These are phyloP conservation scores for Ceratocystis variospora DNA, from an alignment of 2,329 filamentous ascomycete genomes.

Conservation along the genomic window DNA sequence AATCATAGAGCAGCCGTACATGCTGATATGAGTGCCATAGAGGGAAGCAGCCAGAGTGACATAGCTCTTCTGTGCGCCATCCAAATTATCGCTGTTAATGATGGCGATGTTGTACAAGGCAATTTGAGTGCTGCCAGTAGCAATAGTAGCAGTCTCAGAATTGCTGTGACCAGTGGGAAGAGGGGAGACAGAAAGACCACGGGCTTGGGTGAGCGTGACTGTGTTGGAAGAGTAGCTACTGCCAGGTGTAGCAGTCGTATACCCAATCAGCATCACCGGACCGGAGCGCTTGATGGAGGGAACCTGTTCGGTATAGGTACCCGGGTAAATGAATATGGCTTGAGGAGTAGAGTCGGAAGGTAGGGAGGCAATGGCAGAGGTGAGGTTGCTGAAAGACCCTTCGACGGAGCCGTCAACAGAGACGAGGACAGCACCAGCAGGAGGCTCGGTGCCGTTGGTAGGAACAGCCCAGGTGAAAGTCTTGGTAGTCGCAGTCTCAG, in stretches of 20 bases:
- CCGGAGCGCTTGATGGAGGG: slow-evolving; percentile 36
- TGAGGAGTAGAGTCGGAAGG: slow-evolving; percentile 23
- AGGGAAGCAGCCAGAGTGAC: slow-evolving; percentile 27
- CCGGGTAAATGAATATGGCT: slow-evolving; percentile 29
- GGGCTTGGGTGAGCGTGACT: slow-evolving; percentile 35
- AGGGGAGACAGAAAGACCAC: slow-evolving; percentile 25
- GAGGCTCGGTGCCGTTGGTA: slow-evolving; percentile 30
- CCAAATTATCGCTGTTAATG: slow-evolving; percentile 32
- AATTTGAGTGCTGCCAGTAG: slow-evolving; percentile 35
- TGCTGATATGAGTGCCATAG: slow-evolving; percentile 12
- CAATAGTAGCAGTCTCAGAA: slow-evolving; percentile 37
- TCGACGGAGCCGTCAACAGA: slow-evolving; percentile 24
- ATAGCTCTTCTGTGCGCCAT: slow-evolving; percentile 35
- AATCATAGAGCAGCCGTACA: slow-evolving; percentile 32
- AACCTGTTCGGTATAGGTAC: slow-evolving; percentile 48
- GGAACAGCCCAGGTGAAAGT: slow-evolving; percentile 22
- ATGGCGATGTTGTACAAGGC: slow-evolving; percentile 50
- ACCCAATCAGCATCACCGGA: slow-evolving; percentile 44
- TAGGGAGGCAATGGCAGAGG: slow-evolving; percentile 22
- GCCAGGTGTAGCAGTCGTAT: slow-evolving; percentile 35
- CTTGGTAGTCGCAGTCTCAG: not conserved
- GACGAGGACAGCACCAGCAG: slow-evolving; percentile 31
- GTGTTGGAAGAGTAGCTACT: slow-evolving; percentile 40
- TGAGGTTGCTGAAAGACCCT: slow-evolving; percentile 25
- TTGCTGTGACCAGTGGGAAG: slow-evolving; percentile 30